Conservation (phyloP, 768 basidiomycete species). For the Fomitopsis serialis region DNA sequence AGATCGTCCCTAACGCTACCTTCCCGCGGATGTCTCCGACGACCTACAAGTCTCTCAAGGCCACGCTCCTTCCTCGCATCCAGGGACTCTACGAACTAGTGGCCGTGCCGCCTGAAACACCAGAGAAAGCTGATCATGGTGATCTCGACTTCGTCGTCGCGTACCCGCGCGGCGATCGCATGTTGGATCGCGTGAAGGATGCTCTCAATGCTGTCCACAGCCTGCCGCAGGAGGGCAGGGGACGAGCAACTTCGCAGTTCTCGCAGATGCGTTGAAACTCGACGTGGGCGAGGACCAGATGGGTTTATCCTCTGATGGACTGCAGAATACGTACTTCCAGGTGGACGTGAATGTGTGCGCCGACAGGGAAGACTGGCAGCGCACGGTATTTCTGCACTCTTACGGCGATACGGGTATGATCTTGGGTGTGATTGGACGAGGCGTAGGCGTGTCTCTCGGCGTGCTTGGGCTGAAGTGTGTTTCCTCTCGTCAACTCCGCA, state of each 20-base stretch:
- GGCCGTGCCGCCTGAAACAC: slow-evolving; percentile 54
- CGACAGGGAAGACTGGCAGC: slow-evolving; percentile 43
- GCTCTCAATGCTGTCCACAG: slow-evolving; percentile 44
- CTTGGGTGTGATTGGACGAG: slow-evolving; percentile 48
- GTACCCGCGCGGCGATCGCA: slow-evolving; percentile 27
- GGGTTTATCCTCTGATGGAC: slow-evolving; percentile 23
- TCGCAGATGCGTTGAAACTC: slow-evolving; percentile 36
- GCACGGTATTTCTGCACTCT: slow-evolving; percentile 49
- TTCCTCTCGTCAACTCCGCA: not conserved
- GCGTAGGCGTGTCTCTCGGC: slow-evolving; percentile 45
- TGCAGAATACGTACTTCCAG: slow-evolving; percentile 31
- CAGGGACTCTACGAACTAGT: slow-evolving; percentile 44
- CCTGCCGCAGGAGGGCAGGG: slow-evolving; percentile 43
- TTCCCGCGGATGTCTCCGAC: slow-evolving; percentile 60
- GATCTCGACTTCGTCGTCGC: slow-evolving; percentile 67
- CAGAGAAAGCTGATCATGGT: slow-evolving; percentile 60
- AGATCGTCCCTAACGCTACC: slow-evolving; percentile 33
- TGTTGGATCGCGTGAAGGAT: slow-evolving; percentile 20
- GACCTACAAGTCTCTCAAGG: slow-evolving; percentile 49
- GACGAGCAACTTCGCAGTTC: slow-evolving; percentile 64
- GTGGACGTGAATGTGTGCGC: slow-evolving; percentile 61
- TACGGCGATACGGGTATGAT: slow-evolving; percentile 77
- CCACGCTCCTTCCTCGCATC: slow-evolving; percentile 36
- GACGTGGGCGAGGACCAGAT: slow-evolving; percentile 20
- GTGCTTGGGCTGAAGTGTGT: slow-evolving; percentile 56